Evolutionary conservation across 345 rosid species (phyloP), one percentile per base, ranked within the genome.

Genomic region (Kernera saxatilis): DNA sequence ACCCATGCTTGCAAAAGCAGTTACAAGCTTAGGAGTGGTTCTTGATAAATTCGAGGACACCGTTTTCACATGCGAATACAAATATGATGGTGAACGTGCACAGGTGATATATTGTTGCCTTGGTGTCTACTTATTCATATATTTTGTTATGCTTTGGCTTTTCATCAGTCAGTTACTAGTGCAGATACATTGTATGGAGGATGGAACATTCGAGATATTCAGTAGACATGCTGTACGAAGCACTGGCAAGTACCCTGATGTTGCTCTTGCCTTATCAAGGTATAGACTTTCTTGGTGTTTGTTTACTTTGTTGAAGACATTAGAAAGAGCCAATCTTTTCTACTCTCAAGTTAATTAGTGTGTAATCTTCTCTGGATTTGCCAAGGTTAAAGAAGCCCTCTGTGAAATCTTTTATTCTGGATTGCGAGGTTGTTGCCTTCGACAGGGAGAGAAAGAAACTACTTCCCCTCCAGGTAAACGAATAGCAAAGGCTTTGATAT

Each of bases 31-130:
- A 26, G 78, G 82, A 22, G 96, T 87, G 81, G 86, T 93, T 67
- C 64, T 86, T 44, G 71, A 86, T 56, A 93, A 87, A 78, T 88
- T 93, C 77, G 89, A 87, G 81, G 82, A 85, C 80, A 86, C 53
- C 27, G 86, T 80, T 67, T 93, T 80, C 65, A 77, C 95, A 19
- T 90, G 92, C 69, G 97, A 93, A 69, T 93, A 90, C 82, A 93
- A 93, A 71, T 90, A 93, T 67, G 98, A 93, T 73, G 97, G 98
- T 50, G 97, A 88, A 67, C 92, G 97, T 69, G 97, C 97, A 55
- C 98, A 93, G 92, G 98, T 88, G 74, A 74, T 63, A 2, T 52
- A 32, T 8, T 9, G 0, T 5, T 4, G n/a, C n/a, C n/a, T 43
- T n/a, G 49, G 13, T 35, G 43, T 54, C 69, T 29, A 53, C 70